Conservation (phyloP, 345 rosid genomes). For the Theobroma cacao region DNA sequence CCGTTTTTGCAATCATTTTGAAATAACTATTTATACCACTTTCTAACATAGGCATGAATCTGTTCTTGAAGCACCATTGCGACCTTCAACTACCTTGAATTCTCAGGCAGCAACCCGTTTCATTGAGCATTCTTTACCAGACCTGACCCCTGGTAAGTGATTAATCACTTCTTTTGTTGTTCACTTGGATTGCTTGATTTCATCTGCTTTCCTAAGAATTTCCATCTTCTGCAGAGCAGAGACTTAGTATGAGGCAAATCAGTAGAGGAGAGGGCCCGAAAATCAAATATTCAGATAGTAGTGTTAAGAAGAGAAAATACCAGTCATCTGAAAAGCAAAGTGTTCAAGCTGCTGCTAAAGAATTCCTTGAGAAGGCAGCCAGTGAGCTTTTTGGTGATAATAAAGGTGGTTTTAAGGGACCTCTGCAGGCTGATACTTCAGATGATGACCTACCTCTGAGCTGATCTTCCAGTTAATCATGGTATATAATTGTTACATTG, state of each 20-base stretch:
- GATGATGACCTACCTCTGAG: conserved; percentile 34
- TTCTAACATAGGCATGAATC: conserved; percentile 8
- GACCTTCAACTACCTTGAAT: conserved; percentile 73
- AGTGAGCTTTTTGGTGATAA: conserved; percentile 67
- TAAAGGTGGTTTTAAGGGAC: conserved; percentile 64
- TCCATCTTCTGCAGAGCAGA: conserved; percentile 55
- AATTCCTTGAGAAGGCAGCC: conserved; percentile 90
- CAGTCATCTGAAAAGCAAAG: conserved; percentile 54
- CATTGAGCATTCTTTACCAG: conserved; percentile 86
- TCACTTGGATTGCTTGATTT: conserved; percentile 6
- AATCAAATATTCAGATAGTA: conserved; percentile 40
- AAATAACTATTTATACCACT: background rate
- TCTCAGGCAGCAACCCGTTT: conserved; percentile 83
- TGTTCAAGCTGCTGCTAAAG: conserved; percentile 74
- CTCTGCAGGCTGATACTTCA: conserved; percentile 43
- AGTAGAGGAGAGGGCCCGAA: conserved; percentile 62
- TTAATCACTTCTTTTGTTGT: conserved; percentile 9
- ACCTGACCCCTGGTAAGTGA: conserved; percentile 68
- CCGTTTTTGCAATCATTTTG: background rate
- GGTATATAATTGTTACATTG: background rate
- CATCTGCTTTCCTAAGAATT: conserved; percentile 6
- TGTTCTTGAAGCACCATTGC: conserved; percentile 59
- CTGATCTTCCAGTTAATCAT: conserved; percentile 12
- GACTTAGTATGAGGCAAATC: conserved; percentile 59
- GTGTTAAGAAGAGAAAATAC: conserved; percentile 72